Conservation (phyloP, 345 rosid species). For the Reutealis trisperma region DNA sequence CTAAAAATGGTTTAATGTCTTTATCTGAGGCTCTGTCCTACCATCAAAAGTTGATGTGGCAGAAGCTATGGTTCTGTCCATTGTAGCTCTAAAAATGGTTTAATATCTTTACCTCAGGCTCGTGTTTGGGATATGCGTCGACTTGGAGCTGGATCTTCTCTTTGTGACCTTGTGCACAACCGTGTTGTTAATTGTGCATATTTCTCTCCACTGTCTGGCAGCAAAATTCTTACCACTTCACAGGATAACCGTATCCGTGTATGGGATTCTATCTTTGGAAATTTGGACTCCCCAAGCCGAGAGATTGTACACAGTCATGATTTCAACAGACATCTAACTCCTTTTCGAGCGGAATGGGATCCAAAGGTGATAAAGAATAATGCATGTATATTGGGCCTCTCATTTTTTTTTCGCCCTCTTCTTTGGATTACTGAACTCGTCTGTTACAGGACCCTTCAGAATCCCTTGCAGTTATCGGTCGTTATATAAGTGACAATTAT, state of each 20-base stretch:
- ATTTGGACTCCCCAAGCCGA: slow-evolving; percentile 81
- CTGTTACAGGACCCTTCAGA: slow-evolving; percentile 76
- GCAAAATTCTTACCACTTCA: slow-evolving; percentile 81
- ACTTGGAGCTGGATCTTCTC: slow-evolving; percentile 61
- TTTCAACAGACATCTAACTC: slow-evolving; percentile 88
- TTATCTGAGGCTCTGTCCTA: slow-evolving; percentile 54
- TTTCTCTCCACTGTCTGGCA: slow-evolving; percentile 87
- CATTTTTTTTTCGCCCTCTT: background rate
- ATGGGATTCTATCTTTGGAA: slow-evolving; percentile 90
- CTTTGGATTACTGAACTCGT: background rate
- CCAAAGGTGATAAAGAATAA: slow-evolving; percentile 61
- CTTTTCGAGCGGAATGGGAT: slow-evolving; percentile 99
- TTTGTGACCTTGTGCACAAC: slow-evolving; percentile 63
- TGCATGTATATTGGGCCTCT: background rate
- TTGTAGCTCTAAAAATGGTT: slow-evolving; percentile 1
- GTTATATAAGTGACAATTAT: slow-evolving; percentile 90
- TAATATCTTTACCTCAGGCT: slow-evolving; percentile 54
- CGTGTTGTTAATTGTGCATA: slow-evolving; percentile 97
- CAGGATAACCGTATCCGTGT: slow-evolving; percentile 89
- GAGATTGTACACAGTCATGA: slow-evolving; percentile 99
- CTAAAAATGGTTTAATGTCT: slow-evolving; percentile 7
- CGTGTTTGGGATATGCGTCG: slow-evolving; percentile 92
- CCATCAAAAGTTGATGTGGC: too few species aligned
- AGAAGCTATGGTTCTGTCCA: background rate
- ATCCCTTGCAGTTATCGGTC: slow-evolving; percentile 86